Evolutionary conservation across 208 protist species (phyloP).

Genomic region (Crithidia acanthocephali): DNA sequence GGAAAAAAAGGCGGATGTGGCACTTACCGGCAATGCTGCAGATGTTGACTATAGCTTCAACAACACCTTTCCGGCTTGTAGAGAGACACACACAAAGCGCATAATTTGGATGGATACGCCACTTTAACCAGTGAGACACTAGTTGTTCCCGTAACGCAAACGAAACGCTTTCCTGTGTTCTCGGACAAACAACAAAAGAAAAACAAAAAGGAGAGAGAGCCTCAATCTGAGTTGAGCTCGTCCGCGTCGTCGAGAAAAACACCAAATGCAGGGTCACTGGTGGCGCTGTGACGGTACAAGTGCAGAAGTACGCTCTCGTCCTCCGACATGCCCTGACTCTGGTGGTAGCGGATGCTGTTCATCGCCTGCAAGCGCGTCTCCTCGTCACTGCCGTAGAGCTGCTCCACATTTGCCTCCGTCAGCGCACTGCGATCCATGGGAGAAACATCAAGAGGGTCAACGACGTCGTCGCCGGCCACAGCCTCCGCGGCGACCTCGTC

Average conservation of each 20-base stretch:
- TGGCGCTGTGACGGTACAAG: conserved; percentile 1
- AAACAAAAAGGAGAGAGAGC: neutral
- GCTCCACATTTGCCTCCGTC: conserved; percentile 2
- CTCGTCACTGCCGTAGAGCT: neutral
- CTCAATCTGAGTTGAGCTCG: neutral
- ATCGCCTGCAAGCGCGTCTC: neutral
- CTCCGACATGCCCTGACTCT: conserved; percentile 4
- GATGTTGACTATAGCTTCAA: too few relatives aligned
- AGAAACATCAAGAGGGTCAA: neutral
- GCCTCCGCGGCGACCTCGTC: neutral
- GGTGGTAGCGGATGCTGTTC: conserved; percentile 13
- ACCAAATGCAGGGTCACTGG: conserved; percentile 15
- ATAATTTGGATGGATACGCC: too few relatives aligned
- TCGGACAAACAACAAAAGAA: neutral
- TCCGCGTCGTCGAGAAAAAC: conserved; percentile 1
- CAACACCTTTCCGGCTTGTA: too few relatives aligned
- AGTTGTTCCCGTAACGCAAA: too few relatives aligned
- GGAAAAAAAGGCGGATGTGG: too few relatives aligned
- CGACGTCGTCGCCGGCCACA: too few relatives aligned
- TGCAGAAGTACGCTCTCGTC: conserved; percentile 12
- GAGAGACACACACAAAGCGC: too few relatives aligned
- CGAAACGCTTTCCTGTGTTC: too few relatives aligned
- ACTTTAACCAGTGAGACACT: too few relatives aligned
- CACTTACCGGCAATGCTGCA: too few relatives aligned
- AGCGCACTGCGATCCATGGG: neutral